Conservation (phyloP, 1,284 basidiomycete species). For the Baeospora myosura region DNA sequence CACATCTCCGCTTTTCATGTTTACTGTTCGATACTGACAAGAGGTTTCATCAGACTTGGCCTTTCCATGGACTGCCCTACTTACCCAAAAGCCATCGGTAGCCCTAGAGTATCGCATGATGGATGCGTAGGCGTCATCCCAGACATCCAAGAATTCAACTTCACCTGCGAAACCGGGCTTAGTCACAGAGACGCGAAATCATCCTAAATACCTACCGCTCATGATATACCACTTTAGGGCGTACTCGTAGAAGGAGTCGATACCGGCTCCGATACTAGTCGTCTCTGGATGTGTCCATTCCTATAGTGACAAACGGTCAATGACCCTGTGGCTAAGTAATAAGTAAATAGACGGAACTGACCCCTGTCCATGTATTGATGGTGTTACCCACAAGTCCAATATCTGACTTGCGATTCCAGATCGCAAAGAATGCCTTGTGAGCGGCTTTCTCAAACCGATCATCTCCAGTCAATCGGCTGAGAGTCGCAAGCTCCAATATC, state of each 20-base stretch:
- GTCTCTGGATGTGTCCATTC: slow-evolving; percentile 67
- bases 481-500: slow-evolving; percentile 85
- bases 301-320: slow-evolving; percentile 26
- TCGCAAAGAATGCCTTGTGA: slow-evolving; percentile 79
- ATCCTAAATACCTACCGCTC: slow-evolving; percentile 51
- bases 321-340: neutral
- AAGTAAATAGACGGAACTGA: slow-evolving; percentile 29
- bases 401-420: slow-evolving; percentile 84
- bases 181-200: neutral
- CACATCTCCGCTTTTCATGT: slow-evolving; percentile 69
- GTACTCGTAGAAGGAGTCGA: slow-evolving; percentile 93
- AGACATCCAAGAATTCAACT: slow-evolving; percentile 84
- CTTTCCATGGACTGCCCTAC: slow-evolving; percentile 10
- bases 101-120: slow-evolving; percentile 82
- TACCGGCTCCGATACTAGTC: slow-evolving; percentile 82
- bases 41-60: neutral
- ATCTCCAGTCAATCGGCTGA: slow-evolving; percentile 85
- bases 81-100: slow-evolving; percentile 82
- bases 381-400: slow-evolving; percentile 85
- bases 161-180: slow-evolving; percentile 55
- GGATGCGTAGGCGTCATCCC: slow-evolving; percentile 83
- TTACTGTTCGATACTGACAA: slow-evolving; percentile 69
- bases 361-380: slow-evolving; percentile 74
- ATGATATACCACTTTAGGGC: slow-evolving; percentile 85
- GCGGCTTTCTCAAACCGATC: slow-evolving; percentile 80